Evolutionary conservation across 2,329 filamentous ascomycete species (phyloP).

Genomic region (Fusarium sp.): DNA sequence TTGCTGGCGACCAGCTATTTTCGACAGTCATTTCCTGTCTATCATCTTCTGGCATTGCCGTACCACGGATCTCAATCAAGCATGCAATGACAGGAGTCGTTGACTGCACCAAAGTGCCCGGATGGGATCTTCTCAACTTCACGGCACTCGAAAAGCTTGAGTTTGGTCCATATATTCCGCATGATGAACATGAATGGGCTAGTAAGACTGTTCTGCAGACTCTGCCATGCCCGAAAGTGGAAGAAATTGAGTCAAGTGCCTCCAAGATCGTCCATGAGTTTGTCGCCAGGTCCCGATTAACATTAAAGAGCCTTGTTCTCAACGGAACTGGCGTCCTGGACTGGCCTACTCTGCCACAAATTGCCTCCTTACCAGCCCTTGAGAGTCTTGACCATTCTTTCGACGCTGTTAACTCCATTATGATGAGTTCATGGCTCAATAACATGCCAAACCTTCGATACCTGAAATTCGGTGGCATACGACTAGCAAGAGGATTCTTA

Average conservation of each 20-base stretch:
- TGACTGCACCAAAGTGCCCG: neutral
- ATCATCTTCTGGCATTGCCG: neutral
- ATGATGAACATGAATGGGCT: neutral
- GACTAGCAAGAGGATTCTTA: too few relatives aligned
- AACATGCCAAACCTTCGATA: neutral
- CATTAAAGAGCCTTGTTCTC: neutral
- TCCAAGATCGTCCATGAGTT: neutral
- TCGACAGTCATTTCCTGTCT: neutral
- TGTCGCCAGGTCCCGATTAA: neutral
- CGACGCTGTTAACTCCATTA: neutral
- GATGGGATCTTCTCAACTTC: neutral
- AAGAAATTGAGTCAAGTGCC: neutral
- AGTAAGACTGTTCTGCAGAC: neutral
- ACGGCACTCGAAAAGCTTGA: neutral
- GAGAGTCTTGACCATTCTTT: neutral
- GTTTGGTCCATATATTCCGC: neutral
- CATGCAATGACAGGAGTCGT: neutral
- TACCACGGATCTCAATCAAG: neutral
- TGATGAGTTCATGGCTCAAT: neutral
- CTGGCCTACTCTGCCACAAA: neutral
- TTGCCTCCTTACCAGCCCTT: neutral
- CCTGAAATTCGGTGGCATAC: accelerated
- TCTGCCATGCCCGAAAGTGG: neutral
- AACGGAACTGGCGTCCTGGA: neutral
- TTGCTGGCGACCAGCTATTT: neutral